Percentiles rank a stretch among this genome's conserved stretches.
Evolutionary conservation across 2,329 filamentous ascomycete species (phyloP).

Genomic region (Exserohilum turcica): DNA sequence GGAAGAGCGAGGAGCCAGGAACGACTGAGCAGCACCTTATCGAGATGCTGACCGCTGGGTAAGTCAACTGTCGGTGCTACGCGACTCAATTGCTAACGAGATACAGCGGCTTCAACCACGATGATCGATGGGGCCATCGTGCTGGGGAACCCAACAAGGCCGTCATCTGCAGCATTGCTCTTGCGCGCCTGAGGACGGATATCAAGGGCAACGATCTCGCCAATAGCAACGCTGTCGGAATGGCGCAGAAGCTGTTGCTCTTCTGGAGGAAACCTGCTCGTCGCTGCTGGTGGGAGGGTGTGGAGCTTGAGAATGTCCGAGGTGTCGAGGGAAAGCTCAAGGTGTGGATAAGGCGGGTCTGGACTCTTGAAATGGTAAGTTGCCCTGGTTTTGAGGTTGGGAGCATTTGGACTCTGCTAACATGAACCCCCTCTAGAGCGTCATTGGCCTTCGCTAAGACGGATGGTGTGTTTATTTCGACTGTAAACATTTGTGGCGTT

Average conservation of each 20-base stretch:
- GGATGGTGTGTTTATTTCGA: constrained; percentile 11
- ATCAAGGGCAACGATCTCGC: constrained; percentile 77
- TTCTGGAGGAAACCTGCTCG: constrained; percentile 98
- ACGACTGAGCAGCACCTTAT: constrained; percentile 98
- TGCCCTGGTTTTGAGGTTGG: neutral
- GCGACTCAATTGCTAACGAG: constrained; percentile 10
- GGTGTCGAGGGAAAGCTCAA: constrained; percentile 92
- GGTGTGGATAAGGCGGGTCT: constrained; percentile 97
- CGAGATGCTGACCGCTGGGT: constrained; percentile 99
- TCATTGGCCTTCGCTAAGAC: constrained; percentile 76
- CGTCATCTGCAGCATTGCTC: constrained; percentile 93
- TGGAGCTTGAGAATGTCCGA: constrained; percentile 86
- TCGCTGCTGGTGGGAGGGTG: constrained; percentile 98
- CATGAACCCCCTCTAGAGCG: constrained; percentile 65
- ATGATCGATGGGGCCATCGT: constrained; percentile 93
- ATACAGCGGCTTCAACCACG: constrained; percentile 88
- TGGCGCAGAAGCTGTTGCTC: constrained; percentile 96
- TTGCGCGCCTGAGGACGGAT: constrained; percentile 90
- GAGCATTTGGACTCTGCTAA: constrained; percentile 15
- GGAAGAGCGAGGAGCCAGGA: constrained; percentile 92
- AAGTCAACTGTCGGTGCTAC: constrained; percentile 44
- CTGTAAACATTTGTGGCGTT: constrained; percentile 23
- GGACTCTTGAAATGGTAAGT: constrained; percentile 90
- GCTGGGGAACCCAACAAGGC: constrained; percentile 98
- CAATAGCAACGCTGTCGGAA: constrained; percentile 81